Base-by-base conservation (phyloP, 352 stramenopile species). In the Globisporangium parvum region DNA sequence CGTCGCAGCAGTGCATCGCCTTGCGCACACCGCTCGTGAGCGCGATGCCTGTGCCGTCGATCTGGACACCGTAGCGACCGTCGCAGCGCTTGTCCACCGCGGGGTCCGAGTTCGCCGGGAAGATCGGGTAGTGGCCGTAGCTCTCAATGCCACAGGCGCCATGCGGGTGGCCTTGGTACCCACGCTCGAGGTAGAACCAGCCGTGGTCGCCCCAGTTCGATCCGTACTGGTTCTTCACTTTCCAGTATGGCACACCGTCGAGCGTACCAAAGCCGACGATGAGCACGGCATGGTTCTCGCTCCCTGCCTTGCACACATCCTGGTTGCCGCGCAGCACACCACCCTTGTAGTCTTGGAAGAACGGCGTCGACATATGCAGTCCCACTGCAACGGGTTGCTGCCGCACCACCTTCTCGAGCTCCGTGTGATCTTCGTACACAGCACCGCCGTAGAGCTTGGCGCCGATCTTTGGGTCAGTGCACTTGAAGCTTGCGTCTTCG, bases 61-160 rank as follows among this genome's bases (percentile, higher is more conserved):
- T 11, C 10, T 11, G 23, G 11, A 33, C 8, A 26, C 23, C 40
- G 51, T 42, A 18, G 40, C 40, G 11, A 11, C 2, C 18, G 41
- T 26, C 20, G n/a, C 41, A 47, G 17, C 47, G 46, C 37, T 48
- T 50, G 23, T 24, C 47, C 8, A 54, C 23, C 3, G 6, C 23
- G 6, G 52, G 21, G 24, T 51, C 37, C 10, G 53, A 47, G 4
- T 6, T n/a, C 3, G 14, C 14, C 12, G 20, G 17, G 31, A 65
- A 61, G 6, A 61, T 72, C 5, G 79, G 75, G 67, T 70, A 89
- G 35, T 66, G 69, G 1, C 59, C 66, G 53, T 76, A 80, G 14
- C 67, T 47, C 47, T 85, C 79, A 18, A 89, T 65, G 24, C 76
- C 73, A 41, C 76, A 87, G 31, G 77, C 70, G 20, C 78, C 78